A percentile compares a stretch with the other conserved stretches of the same genome.
Conservation (phyloP, 768 basidiomycete genomes). For the Rhizopogon sp. region DNA sequence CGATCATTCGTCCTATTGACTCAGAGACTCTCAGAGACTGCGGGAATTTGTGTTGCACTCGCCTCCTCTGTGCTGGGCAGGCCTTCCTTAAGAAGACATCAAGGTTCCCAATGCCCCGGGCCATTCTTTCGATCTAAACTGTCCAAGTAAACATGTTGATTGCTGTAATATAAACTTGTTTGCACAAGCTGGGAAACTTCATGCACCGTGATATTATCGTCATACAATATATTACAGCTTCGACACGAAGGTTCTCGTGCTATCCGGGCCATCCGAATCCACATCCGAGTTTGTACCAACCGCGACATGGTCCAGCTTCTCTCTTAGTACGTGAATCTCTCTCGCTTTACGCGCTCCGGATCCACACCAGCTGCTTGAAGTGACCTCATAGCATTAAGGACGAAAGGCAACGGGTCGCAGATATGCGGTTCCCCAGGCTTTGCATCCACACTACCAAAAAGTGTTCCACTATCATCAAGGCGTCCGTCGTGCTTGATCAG, state of each 20-base stretch:
- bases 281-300: no score
- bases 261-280: no score
- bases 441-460: conserved; percentile 16
- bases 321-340: conserved; percentile 19
- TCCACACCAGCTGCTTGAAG: conserved; percentile 18
- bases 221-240: no score
- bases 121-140: neutral
- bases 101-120: no score
- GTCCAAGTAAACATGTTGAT: neutral
- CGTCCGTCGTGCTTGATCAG: conserved; percentile 13
- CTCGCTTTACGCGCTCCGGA: conserved; percentile 17
- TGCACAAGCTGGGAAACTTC: no score
- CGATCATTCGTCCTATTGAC: neutral
- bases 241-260: no score
- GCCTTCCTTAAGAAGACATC: no score
- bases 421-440: conserved; percentile 13
- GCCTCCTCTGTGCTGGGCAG: neutral
- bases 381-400: conserved; percentile 17
- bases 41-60: neutral
- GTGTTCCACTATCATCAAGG: conserved; percentile 12
- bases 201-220: no score
- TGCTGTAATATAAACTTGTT: no score
- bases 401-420: conserved; percentile 21
- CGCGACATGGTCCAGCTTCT: neutral
- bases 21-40: neutral